phyloP scores from a whole-genome alignment of 179 eudicot genomes.

The Spinacia oleracea region DNA sequence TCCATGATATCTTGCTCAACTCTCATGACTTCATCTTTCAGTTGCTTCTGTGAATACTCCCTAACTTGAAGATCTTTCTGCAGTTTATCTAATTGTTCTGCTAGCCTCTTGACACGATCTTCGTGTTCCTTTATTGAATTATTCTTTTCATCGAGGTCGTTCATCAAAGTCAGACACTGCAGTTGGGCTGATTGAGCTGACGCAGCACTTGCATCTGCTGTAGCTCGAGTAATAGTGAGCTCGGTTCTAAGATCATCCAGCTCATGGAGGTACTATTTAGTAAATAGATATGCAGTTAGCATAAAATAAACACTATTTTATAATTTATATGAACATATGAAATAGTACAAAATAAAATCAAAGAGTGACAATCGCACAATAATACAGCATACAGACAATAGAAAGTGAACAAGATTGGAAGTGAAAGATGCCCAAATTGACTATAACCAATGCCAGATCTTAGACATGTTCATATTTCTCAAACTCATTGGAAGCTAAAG shows the following conservation, averaged over 20 bases:
- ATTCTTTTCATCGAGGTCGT: slow-evolving; percentile 70
- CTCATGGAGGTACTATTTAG: slow-evolving; percentile 65
- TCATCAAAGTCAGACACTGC: slow-evolving; percentile 67
- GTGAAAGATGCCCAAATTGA: not conserved
- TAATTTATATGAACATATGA: not conserved
- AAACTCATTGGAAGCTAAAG: not conserved
- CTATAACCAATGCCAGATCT: slow-evolving; percentile 5
- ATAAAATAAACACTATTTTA: not conserved
- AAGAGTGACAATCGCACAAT: not conserved
- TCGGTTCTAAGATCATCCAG: slow-evolving; percentile 68
- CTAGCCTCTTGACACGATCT: slow-evolving; percentile 63
- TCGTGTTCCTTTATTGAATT: slow-evolving; percentile 78
- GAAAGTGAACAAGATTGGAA: not conserved
- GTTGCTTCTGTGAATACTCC: slow-evolving; percentile 76
- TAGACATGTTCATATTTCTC: not conserved
- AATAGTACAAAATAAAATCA: not conserved
- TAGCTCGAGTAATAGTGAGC: slow-evolving; percentile 63
- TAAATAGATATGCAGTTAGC: slow-evolving; percentile 15
- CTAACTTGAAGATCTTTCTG: slow-evolving; percentile 76
- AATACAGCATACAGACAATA: not conserved
- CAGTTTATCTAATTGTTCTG: slow-evolving; percentile 70
- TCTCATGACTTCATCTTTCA: slow-evolving; percentile 81
- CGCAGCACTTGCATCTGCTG: slow-evolving; percentile 86
- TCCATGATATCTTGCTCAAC: slow-evolving; percentile 91
- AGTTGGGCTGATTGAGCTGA: slow-evolving; percentile 84